Evolutionary conservation across 495 filamentous ascomycete genomes (phyloP), one percentile per base, ranked within the genome.

Genomic region (Chlorociboria aeruginascens): DNA sequence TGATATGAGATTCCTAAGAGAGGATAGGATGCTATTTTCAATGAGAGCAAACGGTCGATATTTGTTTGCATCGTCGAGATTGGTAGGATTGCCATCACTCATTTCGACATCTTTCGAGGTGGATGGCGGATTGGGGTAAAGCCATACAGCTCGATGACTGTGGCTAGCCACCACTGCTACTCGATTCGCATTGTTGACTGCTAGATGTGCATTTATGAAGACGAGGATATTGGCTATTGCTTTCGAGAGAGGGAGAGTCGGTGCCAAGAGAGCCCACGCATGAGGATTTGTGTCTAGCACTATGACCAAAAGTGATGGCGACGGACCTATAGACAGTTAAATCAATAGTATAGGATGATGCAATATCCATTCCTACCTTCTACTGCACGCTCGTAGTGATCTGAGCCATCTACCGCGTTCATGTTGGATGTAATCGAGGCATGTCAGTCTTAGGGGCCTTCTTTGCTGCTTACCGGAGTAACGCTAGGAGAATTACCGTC

Each of bases 211-310:
- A 61, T 98, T 95, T 63, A 96, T 81, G 68, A 96, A 96, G 70
- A 97, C 81, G 59, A 95, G 82, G 51, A 97, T 75, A 69, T 87
- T 92, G 43, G 93, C 82, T 48, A 98, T 70, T 46, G 85, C 87
- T 56, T 83, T 82, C 45, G 83, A 79, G 51, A 97, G 74, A 30
- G 92, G 77, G n/a, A 98, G 83, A 4, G 75, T 78, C 50, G 79
- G 64, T 53, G 77, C 65, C 48, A 97, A 76, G 40, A 84, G 71
- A 3, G 85, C 79, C 92, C 92, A 98, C 61, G 92, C 88, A 55
- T 84, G 85, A 1, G 92, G 93, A 61, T 97, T 97, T 36, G 92
- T 95, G 68, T 98, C 92, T 69, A 98, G 74, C 64, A 98, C 76
- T 59, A 98, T 80, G 50, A 86, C 84, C 43, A 94, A 77, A 35